Conservation (phyloP, 208 protist genomes). For the Plasmodiophora brassicae region DNA sequence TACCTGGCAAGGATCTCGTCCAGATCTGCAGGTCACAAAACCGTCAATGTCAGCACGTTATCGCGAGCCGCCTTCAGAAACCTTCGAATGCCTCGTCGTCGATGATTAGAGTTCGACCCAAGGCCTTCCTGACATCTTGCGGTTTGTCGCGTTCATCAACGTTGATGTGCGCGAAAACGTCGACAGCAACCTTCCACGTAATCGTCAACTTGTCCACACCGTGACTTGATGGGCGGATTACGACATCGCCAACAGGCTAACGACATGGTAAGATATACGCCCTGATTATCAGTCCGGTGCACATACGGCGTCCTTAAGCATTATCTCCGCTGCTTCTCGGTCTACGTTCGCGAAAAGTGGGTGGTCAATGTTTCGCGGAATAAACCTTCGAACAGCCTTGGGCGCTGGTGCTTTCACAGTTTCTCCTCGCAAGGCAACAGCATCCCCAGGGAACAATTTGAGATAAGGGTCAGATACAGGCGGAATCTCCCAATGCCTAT, state of each 20-base stretch:
- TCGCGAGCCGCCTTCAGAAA: no score
- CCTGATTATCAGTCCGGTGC: no score
- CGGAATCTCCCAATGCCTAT: not conserved
- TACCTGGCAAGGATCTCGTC: conserved; percentile 26
- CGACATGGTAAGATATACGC: no score
- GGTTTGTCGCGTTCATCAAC: conserved; percentile 6
- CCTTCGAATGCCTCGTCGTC: not conserved
- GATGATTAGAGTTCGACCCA: not conserved
- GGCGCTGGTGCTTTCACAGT: not conserved
- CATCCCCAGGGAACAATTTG: not conserved
- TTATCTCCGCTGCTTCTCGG: not conserved
- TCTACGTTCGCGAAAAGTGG: conserved; percentile 24
- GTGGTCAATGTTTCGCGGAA: conserved; percentile 22
- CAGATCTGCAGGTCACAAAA: no score
- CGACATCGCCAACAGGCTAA: conserved; percentile 18
- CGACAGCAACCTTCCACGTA: not conserved
- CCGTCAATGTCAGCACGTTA: not conserved
- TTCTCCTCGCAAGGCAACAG: not conserved
- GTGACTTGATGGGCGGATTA: not conserved
- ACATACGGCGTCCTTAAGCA: conserved; percentile 7
- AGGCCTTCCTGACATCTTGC: not conserved
- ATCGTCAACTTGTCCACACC: not conserved
- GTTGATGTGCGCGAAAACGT: not conserved
- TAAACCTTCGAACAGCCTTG: not conserved
- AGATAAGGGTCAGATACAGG: not conserved